phyloP scores from a whole-genome alignment of 306 rosid genomes.

The Inga oerstediana region DNA sequence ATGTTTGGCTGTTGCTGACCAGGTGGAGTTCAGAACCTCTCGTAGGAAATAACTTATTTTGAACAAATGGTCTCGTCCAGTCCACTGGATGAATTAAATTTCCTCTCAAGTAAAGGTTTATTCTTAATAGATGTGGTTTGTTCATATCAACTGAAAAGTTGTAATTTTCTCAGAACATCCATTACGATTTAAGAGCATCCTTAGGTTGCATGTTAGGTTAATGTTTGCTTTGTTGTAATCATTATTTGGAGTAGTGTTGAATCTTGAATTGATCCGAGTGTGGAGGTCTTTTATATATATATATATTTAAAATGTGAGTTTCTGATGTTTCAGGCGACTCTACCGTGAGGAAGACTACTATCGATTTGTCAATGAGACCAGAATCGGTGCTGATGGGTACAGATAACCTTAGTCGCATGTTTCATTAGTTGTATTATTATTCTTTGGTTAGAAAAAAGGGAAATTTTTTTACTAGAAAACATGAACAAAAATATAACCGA shows the following conservation, averaged over 20 bases:
- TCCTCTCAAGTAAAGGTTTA: not conserved
- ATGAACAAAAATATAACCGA: not conserved
- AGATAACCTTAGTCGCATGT: slow-evolving; percentile 16
- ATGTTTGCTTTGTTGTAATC: not conserved
- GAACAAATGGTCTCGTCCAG: not conserved
- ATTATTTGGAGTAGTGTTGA: not conserved
- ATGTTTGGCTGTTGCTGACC: not conserved
- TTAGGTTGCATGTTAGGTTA: not conserved
- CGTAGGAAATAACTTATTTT: not conserved
- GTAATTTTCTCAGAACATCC: not conserved
- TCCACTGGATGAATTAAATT: not conserved
- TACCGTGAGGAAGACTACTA: slow-evolving; percentile 64
- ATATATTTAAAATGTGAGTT: not conserved
- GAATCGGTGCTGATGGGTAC: slow-evolving; percentile 24
- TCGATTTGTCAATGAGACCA: slow-evolving; percentile 40
- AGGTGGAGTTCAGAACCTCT: not conserved
- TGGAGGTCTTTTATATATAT: not conserved
- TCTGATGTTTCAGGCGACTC: slow-evolving; percentile 53
- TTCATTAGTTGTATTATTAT: slow-evolving; percentile 9
- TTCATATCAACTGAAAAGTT: not conserved
- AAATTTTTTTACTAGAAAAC: not conserved
- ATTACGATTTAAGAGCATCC: not conserved
- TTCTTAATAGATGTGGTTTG: not conserved
- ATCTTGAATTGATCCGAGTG: not conserved
- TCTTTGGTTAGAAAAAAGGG: not conserved